Evolutionary conservation across 345 rosid species (phyloP), one percentile per base, ranked within the genome.

Genomic region (Geranium rotundifolium): DNA sequence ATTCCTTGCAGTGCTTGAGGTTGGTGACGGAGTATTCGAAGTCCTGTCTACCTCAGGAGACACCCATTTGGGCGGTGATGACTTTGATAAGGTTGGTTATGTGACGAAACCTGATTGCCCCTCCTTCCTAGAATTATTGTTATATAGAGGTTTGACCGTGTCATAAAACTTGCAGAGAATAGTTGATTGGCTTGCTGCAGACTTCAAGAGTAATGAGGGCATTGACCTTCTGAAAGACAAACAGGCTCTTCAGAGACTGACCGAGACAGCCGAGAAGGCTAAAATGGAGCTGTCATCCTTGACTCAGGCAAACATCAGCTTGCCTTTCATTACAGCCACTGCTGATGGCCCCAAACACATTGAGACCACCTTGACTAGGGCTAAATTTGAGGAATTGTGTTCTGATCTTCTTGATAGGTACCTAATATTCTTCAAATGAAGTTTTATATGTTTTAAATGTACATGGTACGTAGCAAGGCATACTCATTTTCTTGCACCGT

Each of bases 61-160:
- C 72, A 93, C 99, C 1, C 97, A 93, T 79, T 77, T 92, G 83
- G 99, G 99, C n/a, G 99, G 99, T 69, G 99, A 92, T 77, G 99
- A 92, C 70, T 92, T 92, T 65, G 97, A 93, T 59, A 93, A 90
- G 96, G 97, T 87, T 46, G 52, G 52, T 49, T 18, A 2, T 60
- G 69, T 58, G 10, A 70, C 71, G n/a, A n/a, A 70, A 74, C 37
- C 12, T 70, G 60, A 71, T 70, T 46, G 72, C 67, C 55, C 70
- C 69, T 71, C 78, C 70, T 75, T 61, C 41, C 6, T 34, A 34
- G 1, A 34, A 4, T 5, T 34, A 34, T 39, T 75, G 58, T 71
- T 71, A 62, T 75, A 71, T 60, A 75, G 71, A 34, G 72, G 71
- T 61, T 63, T 55, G 63, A 17, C 17, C 16, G 34, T 30, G 18